Evolutionary conservation across 345 rosid genomes (phyloP), one percentile per base, ranked within the genome.

Genomic region (Brassica cretica): DNA sequence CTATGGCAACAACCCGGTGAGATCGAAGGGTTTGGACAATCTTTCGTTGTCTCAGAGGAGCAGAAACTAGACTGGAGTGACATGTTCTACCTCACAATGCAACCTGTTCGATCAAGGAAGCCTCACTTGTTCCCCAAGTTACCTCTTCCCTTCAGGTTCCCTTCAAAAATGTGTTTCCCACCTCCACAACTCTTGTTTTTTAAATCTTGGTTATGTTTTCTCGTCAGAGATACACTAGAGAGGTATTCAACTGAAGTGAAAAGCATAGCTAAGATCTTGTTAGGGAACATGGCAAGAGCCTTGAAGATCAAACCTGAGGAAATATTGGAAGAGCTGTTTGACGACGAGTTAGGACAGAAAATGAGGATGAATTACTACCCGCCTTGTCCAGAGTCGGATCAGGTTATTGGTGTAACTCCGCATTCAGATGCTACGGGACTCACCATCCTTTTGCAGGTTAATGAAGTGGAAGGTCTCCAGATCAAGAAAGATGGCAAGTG

Each of bases 381-480:
- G 0, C 86, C 84, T n/a, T 88, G 91, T 67, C 91, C 93, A 4
- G 85, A 86, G 11, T 74, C 70, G 0, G 77, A 82, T 10, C 9
- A 55, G 19, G 66, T 56, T 18, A 77, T 83, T 1, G 90, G 91
- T 30, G 6, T 85, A 2, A 72, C 73, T 4, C 77, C 90, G 0
- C 91, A 88, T 76, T 88, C 88, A 0, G 89, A 88, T 46, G 68
- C 84, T 10, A 30, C 70, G 0, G 89, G 87, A 16, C 58, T 89
- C 78, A 88, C 90, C 71, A 27, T 88, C 46, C 81, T 89, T 8
- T 74, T 85, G 66, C 87, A 86, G 69, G 66, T 84, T 19, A 70
- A 77, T 63, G 83, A 84, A 2, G 81, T 83, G 4, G 69, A 84
- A 3, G 91, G 90, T 10, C 91, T 89, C 7, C 90, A 88, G 60